A percentile compares a stretch with the other conserved stretches of the same genome.
Evolutionary conservation across 2,329 filamentous ascomycete species (phyloP).

Genomic region (Apiospora saccharicola): DNA sequence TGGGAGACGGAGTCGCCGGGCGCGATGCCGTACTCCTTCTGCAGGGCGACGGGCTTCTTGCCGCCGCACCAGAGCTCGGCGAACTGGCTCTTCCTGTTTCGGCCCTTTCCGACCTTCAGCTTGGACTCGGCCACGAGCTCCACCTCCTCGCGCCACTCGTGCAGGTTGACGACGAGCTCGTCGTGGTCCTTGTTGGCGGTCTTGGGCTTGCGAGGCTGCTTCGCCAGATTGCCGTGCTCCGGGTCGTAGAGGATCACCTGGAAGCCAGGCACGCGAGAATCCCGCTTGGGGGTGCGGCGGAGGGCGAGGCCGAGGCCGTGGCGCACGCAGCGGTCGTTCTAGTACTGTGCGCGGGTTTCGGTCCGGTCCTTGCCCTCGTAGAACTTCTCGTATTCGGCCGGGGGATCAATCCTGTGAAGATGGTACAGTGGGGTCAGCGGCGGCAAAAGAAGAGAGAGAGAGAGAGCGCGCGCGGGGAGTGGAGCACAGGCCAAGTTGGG

Average conservation of each 20-base stretch:
- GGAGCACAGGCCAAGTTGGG: no score
- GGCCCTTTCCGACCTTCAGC: background rate
- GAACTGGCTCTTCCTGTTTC: background rate
- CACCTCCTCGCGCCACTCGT: conserved; percentile 17
- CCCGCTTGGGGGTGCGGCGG: background rate
- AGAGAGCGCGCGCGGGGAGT: background rate
- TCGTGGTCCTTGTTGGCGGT: background rate
- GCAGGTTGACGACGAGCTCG: background rate
- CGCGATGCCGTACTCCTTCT: background rate
- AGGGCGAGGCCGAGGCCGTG: conserved; percentile 23
- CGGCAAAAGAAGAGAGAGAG: background rate
- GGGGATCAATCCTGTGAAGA: background rate
- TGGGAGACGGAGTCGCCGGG: conserved; percentile 6
- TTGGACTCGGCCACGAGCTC: background rate
- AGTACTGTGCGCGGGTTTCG: conserved; percentile 13
- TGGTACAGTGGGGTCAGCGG: background rate
- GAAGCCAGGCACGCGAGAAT: background rate
- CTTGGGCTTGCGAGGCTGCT: background rate
- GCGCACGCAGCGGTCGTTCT: conserved; percentile 19
- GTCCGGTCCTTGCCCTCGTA: background rate
- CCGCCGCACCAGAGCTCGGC: conserved; percentile 20
- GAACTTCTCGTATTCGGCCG: background rate
- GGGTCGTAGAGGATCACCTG: conserved; percentile 24
- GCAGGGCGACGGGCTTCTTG: background rate
- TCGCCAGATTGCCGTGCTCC: background rate